phyloP scores from a whole-genome alignment of 2,329 filamentous ascomycete species.

The Calonectria hawksworthii region DNA sequence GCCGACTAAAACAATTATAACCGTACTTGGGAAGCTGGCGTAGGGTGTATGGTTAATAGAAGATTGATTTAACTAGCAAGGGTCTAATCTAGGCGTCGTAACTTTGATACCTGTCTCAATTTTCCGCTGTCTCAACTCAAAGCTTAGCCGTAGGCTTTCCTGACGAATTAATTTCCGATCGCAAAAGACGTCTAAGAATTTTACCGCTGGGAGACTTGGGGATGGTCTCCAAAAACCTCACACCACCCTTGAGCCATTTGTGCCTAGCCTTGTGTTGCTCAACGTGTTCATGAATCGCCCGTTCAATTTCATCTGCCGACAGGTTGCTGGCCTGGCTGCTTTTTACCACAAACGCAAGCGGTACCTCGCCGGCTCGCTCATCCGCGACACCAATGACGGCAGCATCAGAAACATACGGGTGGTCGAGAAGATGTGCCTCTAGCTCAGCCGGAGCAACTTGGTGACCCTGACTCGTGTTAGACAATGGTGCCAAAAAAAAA shows the following conservation, averaged over 20 bases:
- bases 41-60: neutral
- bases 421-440: slow-evolving; percentile 80
- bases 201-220: slow-evolving; percentile 83
- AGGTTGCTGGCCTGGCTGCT: slow-evolving; percentile 62
- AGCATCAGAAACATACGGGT: slow-evolving; percentile 79
- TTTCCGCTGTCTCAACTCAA: neutral
- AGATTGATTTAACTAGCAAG: neutral
- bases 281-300: slow-evolving; percentile 71
- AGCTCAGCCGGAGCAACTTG: slow-evolving; percentile 87
- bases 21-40: too few species aligned
- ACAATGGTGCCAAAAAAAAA: too few species aligned
- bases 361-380: slow-evolving; percentile 71
- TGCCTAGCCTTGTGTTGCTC: slow-evolving; percentile 77
- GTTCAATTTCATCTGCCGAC: slow-evolving; percentile 62
- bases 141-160: neutral
- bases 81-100: neutral
- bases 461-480: slow-evolving; percentile 64
- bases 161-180: neutral
- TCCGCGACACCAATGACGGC: slow-evolving; percentile 80
- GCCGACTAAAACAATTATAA: too few species aligned
- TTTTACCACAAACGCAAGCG: slow-evolving; percentile 73
- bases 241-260: slow-evolving; percentile 75
- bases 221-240: slow-evolving; percentile 75
- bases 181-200: slow-evolving; percentile 69
- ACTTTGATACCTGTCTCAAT: neutral